Evolutionary conservation across 257 asterid genomes (phyloP).

Genomic region (Ocimum tenuiflorum): DNA sequence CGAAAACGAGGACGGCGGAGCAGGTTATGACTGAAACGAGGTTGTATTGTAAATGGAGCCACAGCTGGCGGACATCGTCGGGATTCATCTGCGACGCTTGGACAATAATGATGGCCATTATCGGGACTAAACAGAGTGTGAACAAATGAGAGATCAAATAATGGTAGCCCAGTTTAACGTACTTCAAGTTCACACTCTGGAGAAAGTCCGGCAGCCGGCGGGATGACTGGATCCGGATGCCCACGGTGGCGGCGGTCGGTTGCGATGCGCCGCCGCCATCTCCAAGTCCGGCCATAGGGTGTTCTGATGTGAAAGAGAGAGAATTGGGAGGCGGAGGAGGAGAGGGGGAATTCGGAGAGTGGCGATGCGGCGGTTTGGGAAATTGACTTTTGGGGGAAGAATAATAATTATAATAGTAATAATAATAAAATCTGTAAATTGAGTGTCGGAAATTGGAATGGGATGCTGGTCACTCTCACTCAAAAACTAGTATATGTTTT

Average conservation of each 20-base stretch:
- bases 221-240: conserved; percentile 58
- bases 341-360: conserved; percentile 3
- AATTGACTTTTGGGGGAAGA: background rate
- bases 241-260: conserved; percentile 22
- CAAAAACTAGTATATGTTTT: too few species aligned
- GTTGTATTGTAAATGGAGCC: conserved; percentile 64
- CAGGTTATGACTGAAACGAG: conserved; percentile 54
- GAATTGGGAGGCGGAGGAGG: background rate
- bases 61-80: conserved; percentile 53
- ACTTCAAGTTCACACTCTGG: conserved; percentile 73
- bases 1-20: conserved; percentile 55
- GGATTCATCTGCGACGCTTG: conserved; percentile 68
- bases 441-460: background rate
- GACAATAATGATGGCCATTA: conserved; percentile 44
- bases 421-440: background rate
- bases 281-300: conserved; percentile 47
- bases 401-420: too few species aligned
- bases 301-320: background rate
- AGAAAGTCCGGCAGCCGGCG: conserved; percentile 69
- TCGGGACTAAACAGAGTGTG: conserved; percentile 56
- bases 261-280: conserved; percentile 22
- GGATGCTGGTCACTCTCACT: background rate
- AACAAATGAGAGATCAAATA: conserved; percentile 67
- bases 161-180: conserved; percentile 78
- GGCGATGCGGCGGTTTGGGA: background rate